Evolutionary conservation across 305 asterid genomes (phyloP).

Genomic region (Andrographis paniculata): DNA sequence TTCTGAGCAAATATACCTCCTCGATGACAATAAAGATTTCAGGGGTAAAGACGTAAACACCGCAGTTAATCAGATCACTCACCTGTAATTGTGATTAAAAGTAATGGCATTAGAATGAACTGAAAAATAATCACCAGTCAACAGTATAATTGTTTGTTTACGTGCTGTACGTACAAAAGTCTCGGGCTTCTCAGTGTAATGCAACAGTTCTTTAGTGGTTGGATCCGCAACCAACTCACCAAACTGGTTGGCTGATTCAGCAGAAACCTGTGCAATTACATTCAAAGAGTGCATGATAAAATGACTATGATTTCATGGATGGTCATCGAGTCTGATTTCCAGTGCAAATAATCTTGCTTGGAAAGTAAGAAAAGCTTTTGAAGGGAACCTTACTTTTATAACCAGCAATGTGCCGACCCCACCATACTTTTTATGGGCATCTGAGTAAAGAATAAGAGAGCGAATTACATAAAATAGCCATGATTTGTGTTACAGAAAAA

Average conservation of each 20-base stretch:
- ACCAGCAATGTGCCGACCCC: constrained; percentile 75
- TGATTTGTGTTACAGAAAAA: constrained; percentile 10
- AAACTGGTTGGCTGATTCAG: constrained; percentile 81
- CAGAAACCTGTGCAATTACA: constrained; percentile 50
- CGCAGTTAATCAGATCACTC: constrained; percentile 76
- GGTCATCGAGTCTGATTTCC: too few relatives aligned
- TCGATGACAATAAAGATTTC: constrained; percentile 49
- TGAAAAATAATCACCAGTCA: constrained; percentile 14
- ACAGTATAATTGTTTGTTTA: constrained; percentile 6
- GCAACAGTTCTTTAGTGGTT: constrained; percentile 57
- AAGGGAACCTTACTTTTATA: constrained; percentile 41
- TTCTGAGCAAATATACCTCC: constrained; percentile 40
- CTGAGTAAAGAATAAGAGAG: constrained; percentile 28
- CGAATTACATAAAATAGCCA: not conserved
- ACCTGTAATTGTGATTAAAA: constrained; percentile 35
- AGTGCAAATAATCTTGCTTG: constrained; percentile 17
- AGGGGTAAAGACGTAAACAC: constrained; percentile 66
- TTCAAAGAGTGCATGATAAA: constrained; percentile 1
- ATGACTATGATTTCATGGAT: too few relatives aligned
- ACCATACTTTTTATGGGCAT: constrained; percentile 55
- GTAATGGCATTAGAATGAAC: constrained; percentile 1
- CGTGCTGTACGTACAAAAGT: constrained; percentile 54
- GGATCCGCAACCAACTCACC: constrained; percentile 88
- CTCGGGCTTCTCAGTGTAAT: constrained; percentile 91
- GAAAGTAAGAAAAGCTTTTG: constrained; percentile 3